A percentile compares a stretch with the other conserved stretches of the same genome.
phyloP scores from a whole-genome alignment of 352 stramenopile species.

The Pythium dissotocum region DNA sequence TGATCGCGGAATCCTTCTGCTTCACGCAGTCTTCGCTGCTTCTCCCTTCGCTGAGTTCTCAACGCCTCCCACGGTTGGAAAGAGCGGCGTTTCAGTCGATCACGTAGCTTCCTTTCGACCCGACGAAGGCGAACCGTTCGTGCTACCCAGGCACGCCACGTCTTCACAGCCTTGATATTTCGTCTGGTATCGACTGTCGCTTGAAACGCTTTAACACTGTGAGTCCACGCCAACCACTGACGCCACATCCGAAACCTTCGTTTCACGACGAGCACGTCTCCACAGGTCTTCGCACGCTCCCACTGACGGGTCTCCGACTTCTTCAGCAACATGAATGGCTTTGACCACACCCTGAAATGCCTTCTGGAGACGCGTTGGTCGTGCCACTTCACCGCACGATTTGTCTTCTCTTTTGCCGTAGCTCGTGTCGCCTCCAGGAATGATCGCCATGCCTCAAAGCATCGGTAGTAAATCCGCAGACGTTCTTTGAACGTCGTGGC shows the following conservation, averaged over 20 bases:
- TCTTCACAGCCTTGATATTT: background rate
- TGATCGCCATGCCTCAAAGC: background rate
- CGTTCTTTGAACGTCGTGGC: background rate
- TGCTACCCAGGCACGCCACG: slow-evolving; percentile 7
- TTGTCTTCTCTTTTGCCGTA: background rate
- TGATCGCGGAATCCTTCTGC: background rate
- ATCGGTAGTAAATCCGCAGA: background rate
- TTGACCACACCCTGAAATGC: slow-evolving; percentile 6
- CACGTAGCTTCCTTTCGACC: background rate
- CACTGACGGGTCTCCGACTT: background rate
- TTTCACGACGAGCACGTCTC: background rate
- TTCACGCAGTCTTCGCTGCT: background rate
- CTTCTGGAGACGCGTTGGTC: background rate
- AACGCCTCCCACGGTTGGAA: background rate
- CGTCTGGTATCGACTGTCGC: background rate
- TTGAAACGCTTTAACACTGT: background rate
- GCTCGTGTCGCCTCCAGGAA: background rate
- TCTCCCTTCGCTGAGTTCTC: background rate
- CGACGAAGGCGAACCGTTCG: slow-evolving; percentile 5
- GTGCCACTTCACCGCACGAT: background rate
- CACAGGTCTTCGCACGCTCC: background rate
- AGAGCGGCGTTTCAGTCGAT: background rate
- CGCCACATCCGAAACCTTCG: slow-evolving; percentile 2
- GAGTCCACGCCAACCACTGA: background rate
- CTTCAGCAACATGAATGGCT: background rate